Base-by-base conservation (phyloP, 2,329 filamentous ascomycete species). In the Colletotrichum godetiae region DNA sequence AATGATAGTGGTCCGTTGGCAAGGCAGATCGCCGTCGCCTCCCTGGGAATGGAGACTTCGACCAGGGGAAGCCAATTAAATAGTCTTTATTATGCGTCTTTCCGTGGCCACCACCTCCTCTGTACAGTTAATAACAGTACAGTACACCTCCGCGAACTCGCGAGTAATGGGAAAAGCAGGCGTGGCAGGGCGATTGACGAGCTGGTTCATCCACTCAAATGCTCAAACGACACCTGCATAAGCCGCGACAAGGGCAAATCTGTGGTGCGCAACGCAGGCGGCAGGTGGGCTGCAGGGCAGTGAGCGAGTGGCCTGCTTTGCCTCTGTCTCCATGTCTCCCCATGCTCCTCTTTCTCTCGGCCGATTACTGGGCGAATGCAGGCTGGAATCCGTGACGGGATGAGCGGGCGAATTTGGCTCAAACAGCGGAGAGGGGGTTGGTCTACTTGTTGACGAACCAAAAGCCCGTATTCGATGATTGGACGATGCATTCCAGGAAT, bases 361-460 rank as follows among this genome's bases (percentile, higher is more conserved):
- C 58, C 58, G 49, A 68, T 42, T 53, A 22, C 65, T 62, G 65
- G 11, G 52, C 58, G 57, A 33, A 55, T 72, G 52, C 35, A 72
- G 29, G 22, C 64, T 22, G n/a, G 27, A 52, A 49, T 22, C 57
- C 31, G 24, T 31, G 24, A 33, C 19, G 62, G 37, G 7, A 6
- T 53, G 24, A 24, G 62, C 55, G 29, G 69, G 69, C 58, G 24
- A 37, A 62, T 58, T 11, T 57, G 52, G 64, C 19, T 37, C 57
- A 53, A n/a, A 13, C 24, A 27, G 13, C 24, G 22, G 5, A 11
- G 49, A 55, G 29, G 27, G 27, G 27, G 4, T 29, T 10, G 56
- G 13, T 24, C 35, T 63, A n/a, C 12, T 13, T 58, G 37, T 58
- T 58, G 13, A 27, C 22, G 42, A 33, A 56, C 29, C 27, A 27